Evolutionary conservation across 2,329 filamentous ascomycete genomes (phyloP).

Genomic region (Colletotrichum cereale): DNA sequence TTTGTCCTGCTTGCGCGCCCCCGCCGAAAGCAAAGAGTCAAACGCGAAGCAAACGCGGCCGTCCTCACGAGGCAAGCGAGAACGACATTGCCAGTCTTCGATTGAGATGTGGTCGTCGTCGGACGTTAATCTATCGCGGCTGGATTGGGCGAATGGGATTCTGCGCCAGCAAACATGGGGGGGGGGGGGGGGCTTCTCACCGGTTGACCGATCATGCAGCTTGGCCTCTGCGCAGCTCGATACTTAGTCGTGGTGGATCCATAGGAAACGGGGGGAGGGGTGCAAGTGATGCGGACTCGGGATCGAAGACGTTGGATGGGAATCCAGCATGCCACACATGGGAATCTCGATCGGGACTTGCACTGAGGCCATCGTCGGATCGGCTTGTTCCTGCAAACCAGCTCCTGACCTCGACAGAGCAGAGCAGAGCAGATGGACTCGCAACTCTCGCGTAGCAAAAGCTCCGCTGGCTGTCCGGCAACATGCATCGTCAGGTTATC

Average conservation of each 20-base stretch:
- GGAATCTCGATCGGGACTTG: slow-evolving; percentile 5
- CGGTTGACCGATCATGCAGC: slow-evolving; percentile 6
- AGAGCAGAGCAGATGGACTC: no score
- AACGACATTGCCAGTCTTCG: slow-evolving; percentile 4
- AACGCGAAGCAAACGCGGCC: not conserved
- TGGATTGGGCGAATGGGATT: not conserved
- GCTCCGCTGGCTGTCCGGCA: not conserved
- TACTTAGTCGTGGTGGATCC: not conserved
- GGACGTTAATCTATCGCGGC: slow-evolving; percentile 24
- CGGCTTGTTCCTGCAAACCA: not conserved
- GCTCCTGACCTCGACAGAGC: not conserved
- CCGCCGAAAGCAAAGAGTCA: not conserved
- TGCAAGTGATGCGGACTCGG: not conserved
- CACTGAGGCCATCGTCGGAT: slow-evolving; percentile 31
- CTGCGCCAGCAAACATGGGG: not conserved
- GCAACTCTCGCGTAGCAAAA: slow-evolving; percentile 2
- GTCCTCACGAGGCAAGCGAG: not conserved
- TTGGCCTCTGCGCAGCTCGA: not conserved
- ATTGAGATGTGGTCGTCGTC: slow-evolving; percentile 18
- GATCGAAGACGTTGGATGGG: slow-evolving; percentile 5
- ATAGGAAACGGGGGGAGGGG: not conserved
- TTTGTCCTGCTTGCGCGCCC: not conserved
- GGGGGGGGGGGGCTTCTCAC: not conserved
- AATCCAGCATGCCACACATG: not conserved
- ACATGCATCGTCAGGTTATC: slow-evolving; percentile 4